A percentile compares a stretch with the other conserved stretches of the same genome.
Evolutionary conservation across 2,329 filamentous ascomycete species (phyloP).

Genomic region (Sporothrix pseudoabietina): DNA sequence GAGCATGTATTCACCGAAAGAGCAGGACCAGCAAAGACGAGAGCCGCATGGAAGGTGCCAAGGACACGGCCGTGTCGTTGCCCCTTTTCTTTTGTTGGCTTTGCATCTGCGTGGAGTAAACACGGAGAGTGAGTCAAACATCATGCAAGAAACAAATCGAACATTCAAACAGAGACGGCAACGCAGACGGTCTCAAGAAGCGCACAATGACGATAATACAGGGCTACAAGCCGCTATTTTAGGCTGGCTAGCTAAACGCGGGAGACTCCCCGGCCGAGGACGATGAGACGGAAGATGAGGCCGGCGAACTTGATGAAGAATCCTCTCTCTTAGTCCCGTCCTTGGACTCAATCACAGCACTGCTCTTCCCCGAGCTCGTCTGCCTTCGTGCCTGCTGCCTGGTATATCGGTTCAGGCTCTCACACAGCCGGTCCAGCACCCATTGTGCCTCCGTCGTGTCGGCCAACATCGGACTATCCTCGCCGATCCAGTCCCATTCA

Average conservation of each 20-base stretch:
- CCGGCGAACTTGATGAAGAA: background rate
- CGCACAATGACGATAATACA: background rate
- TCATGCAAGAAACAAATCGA: background rate
- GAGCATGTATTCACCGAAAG: background rate
- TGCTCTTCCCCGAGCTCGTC: background rate
- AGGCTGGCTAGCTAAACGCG: slow-evolving; percentile 3
- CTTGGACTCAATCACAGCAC: background rate
- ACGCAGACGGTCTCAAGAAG: background rate
- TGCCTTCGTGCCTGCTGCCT: slow-evolving; percentile 24
- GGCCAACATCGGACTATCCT: slow-evolving; percentile 67
- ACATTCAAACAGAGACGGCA: background rate
- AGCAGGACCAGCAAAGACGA: background rate
- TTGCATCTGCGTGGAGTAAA: background rate
- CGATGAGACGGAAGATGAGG: background rate
- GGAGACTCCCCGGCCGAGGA: background rate
- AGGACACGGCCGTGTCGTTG: background rate
- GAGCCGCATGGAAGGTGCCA: background rate
- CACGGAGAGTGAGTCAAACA: background rate
- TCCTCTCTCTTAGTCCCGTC: background rate
- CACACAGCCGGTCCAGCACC: slow-evolving; percentile 65
- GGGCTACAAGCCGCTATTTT: background rate
- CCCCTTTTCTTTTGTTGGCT: background rate
- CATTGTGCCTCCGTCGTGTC: slow-evolving; percentile 66
- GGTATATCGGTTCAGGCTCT: slow-evolving; percentile 56
- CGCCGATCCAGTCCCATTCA: slow-evolving; percentile 73